phyloP scores from a whole-genome alignment of 2,329 filamentous ascomycete species.

The Fusarium sp. region DNA sequence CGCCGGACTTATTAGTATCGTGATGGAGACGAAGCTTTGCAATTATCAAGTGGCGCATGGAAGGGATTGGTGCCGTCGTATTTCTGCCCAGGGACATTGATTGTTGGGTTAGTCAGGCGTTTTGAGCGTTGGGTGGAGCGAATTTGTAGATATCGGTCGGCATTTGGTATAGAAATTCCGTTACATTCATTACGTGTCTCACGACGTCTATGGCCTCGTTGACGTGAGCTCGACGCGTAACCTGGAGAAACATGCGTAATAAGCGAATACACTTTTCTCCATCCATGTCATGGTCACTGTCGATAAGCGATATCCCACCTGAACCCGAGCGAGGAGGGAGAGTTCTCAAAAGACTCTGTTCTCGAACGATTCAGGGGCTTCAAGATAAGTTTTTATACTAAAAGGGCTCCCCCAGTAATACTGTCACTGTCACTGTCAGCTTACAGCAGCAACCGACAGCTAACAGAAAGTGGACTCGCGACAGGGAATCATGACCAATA shows the following conservation, averaged over 20 bases:
- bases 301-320: constrained; percentile 24
- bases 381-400: neutral
- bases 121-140: neutral
- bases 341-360: neutral
- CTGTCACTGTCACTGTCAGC: neutral
- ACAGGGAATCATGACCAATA: constrained; percentile 10
- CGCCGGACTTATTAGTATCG: constrained; percentile 85
- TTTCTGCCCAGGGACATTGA: constrained; percentile 49
- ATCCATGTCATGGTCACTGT: constrained; percentile 2
- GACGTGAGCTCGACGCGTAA: constrained; percentile 7
- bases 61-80: constrained; percentile 74
- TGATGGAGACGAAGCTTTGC: constrained; percentile 83
- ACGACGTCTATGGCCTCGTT: neutral
- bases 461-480: neutral
- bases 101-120: constrained; percentile 1
- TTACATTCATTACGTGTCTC: constrained; percentile 12
- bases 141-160: neutral
- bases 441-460: neutral
- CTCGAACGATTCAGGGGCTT: constrained; percentile 5
- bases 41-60: constrained; percentile 85
- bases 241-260: constrained; percentile 4
- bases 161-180: constrained; percentile 1
- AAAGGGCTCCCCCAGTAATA: neutral
- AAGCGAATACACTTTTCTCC: neutral
- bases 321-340: neutral